Conservation (phyloP, 1,284 basidiomycete genomes). For the Marasmius fiardii region DNA sequence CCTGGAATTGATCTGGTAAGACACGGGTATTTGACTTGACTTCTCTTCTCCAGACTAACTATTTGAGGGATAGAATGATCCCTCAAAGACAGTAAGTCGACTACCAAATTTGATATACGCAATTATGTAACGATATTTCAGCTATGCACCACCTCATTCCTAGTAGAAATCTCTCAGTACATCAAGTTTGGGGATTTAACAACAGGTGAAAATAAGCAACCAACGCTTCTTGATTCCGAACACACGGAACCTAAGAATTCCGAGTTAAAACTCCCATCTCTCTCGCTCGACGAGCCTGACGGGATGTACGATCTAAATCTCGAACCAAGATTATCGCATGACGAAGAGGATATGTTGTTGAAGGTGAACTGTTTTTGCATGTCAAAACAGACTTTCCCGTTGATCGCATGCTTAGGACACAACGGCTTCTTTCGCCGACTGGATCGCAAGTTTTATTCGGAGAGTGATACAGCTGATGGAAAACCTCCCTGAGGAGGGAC, state of each 20-base stretch:
- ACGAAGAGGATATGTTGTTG: conserved; percentile 60
- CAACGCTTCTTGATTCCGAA: conserved; percentile 27
- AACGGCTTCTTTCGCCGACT: conserved; percentile 69
- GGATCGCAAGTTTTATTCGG: conserved; percentile 82
- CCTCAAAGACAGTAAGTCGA: conserved; percentile 76
- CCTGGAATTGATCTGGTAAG: conserved; percentile 79
- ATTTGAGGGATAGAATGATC: conserved; percentile 65
- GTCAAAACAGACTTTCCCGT: not conserved
- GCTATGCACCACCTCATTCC: conserved; percentile 74
- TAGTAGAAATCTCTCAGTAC: conserved; percentile 77
- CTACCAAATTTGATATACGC: conserved; percentile 2
- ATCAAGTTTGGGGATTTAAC: conserved; percentile 81
- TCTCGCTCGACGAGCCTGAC: conserved; percentile 32
- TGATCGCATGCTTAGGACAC: conserved; percentile 36
- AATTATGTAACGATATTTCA: conserved; percentile 23
- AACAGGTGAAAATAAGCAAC: conserved; percentile 26
- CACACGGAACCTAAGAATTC: conserved; percentile 16
- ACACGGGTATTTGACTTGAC: not conserved
- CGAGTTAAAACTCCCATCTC: conserved; percentile 18
- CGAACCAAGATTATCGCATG: conserved; percentile 40
- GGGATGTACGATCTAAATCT: conserved; percentile 28
- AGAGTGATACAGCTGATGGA: conserved; percentile 82
- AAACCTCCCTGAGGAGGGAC: conserved; percentile 84
- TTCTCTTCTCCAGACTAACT: conserved; percentile 4
- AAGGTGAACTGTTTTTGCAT: conserved; percentile 26